These are phyloP conservation scores for Mucor circinelloides DNA, from an alignment of 371 early-diverging fungal species.

Conservation along the genomic window DNA sequence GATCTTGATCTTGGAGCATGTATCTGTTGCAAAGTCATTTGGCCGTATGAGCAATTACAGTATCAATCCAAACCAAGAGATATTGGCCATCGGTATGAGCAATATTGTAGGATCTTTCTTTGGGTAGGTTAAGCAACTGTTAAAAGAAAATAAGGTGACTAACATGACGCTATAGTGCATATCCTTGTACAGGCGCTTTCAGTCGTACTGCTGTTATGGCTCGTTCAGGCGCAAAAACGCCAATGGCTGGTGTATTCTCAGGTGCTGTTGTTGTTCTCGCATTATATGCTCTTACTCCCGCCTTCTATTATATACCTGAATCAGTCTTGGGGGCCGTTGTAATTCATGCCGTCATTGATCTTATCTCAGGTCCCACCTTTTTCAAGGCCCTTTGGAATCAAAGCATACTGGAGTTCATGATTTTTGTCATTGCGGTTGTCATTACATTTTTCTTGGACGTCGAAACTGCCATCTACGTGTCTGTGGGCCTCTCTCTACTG, in stretches of 20 bases:
- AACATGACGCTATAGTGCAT: slow-evolving; percentile 53
- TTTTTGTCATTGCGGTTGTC: slow-evolving; percentile 53
- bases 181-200: slow-evolving; percentile 88
- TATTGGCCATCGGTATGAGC: slow-evolving; percentile 81
- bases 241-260: slow-evolving; percentile 79
- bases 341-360: slow-evolving; percentile 68
- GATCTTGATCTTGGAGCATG: slow-evolving; percentile 80
- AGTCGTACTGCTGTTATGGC: slow-evolving; percentile 86
- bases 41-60: slow-evolving; percentile 61
- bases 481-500: slow-evolving; percentile 57
- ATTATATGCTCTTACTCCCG: slow-evolving; percentile 78
- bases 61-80: slow-evolving; percentile 76
- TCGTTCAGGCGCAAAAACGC: slow-evolving; percentile 79
- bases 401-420: slow-evolving; percentile 51
- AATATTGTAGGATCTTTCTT: slow-evolving; percentile 84
- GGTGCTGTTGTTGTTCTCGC: slow-evolving; percentile 75
- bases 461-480: slow-evolving; percentile 65
- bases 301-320: slow-evolving; percentile 86
- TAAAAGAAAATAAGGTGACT: background rate
- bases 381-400: slow-evolving; percentile 35
- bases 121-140: slow-evolving; percentile 41
- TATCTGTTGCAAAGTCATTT: slow-evolving; percentile 75
- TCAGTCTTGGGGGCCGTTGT: slow-evolving; percentile 81
- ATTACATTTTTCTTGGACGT: slow-evolving; percentile 66
- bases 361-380: slow-evolving; percentile 42